phyloP scores from a whole-genome alignment of 179 eudicot genomes.

The Beta lomatogona region DNA sequence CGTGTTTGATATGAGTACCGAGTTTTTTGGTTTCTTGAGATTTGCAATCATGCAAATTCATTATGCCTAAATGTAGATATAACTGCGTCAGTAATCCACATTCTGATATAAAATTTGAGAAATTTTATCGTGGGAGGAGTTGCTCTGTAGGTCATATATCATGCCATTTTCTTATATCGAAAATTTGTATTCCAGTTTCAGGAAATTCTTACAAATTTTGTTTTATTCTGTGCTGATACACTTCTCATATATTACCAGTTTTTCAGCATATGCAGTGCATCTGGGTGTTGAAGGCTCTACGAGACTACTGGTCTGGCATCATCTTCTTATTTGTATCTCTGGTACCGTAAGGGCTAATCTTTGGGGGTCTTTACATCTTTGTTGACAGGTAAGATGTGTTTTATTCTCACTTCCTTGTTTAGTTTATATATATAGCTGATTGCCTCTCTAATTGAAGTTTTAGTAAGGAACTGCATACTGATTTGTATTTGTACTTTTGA shows the following conservation, averaged over 20 bases:
- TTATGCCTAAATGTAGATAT: neutral
- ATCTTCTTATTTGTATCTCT: neutral
- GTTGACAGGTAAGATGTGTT: neutral
- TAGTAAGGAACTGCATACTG: neutral
- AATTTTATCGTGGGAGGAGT: neutral
- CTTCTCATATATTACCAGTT: neutral
- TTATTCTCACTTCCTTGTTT: too few relatives aligned
- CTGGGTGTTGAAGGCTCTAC: conserved; percentile 10
- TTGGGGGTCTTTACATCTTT: neutral
- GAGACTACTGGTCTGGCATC: neutral
- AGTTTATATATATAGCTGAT: neutral
- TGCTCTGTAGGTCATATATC: neutral
- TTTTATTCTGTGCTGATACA: neutral
- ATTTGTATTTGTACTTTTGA: neutral
- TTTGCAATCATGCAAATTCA: neutral
- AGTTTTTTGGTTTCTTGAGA: neutral
- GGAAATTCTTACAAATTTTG: neutral
- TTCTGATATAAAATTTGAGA: neutral
- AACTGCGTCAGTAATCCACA: neutral
- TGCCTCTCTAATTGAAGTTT: neutral
- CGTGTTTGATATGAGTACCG: neutral
- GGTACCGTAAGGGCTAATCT: neutral
- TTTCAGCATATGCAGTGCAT: neutral
- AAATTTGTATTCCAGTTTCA: neutral
- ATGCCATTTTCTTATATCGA: neutral